Percentiles rank a stretch among this genome's conserved stretches.
Conservation (phyloP, 495 filamentous ascomycete genomes). For the Chaetomium cochliodes region DNA sequence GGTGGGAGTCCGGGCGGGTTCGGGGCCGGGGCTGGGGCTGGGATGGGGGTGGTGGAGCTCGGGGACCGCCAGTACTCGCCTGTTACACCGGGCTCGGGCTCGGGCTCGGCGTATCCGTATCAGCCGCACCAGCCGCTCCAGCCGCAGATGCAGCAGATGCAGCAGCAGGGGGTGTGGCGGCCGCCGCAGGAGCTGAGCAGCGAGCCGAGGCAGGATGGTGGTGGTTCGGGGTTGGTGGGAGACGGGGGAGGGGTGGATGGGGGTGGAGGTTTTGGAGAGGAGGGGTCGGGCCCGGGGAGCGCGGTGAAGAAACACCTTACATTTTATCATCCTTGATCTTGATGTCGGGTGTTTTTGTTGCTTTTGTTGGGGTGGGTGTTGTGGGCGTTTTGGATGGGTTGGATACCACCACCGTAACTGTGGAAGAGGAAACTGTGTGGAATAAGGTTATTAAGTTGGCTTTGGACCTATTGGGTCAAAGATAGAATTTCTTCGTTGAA, state of each 20-base stretch:
- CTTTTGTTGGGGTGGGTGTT: not conserved
- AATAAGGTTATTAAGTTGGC: not conserved
- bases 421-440: no score
- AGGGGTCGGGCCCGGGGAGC: constrained; percentile 10
- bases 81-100: not conserved
- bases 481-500: not conserved
- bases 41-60: not conserved
- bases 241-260: not conserved
- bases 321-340: constrained; percentile 29
- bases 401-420: not conserved
- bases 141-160: not conserved
- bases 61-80: not conserved
- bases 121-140: no score
- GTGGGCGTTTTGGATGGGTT: not conserved
- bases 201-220: constrained; percentile 5
- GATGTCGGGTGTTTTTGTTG: not conserved
- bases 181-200: constrained; percentile 21
- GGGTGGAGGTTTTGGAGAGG: constrained; percentile 20
- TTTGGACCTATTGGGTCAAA: not conserved
- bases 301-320: constrained; percentile 21
- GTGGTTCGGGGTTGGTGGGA: not conserved
- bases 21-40: no score
- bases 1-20: not conserved
- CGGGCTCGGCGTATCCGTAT: not conserved
- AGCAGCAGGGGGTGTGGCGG: not conserved